A percentile compares a stretch with the other conserved stretches of the same genome.
phyloP scores from a whole-genome alignment of 2,329 filamentous ascomycete species.

The Tolypocladium inflatum region DNA sequence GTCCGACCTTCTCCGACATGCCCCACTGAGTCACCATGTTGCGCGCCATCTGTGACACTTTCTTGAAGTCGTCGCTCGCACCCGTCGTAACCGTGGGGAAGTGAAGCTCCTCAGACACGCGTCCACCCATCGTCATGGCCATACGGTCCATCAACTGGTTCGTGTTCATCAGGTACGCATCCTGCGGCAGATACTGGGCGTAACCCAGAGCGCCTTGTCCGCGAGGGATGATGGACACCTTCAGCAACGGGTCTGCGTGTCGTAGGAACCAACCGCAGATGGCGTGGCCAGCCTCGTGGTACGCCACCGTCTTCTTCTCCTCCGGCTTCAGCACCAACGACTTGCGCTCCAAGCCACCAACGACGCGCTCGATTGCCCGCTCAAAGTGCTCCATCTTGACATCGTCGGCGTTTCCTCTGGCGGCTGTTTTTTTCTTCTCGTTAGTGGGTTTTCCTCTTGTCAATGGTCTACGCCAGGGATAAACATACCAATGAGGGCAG shows the following conservation, averaged over 20 bases:
- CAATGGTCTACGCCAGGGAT: too few species aligned
- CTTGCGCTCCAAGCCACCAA: conserved; percentile 95
- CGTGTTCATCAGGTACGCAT: conserved; percentile 92
- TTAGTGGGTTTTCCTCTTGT: conserved; percentile 17
- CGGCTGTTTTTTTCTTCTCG: conserved; percentile 46
- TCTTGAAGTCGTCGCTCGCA: conserved; percentile 95
- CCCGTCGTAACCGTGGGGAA: conserved; percentile 95
- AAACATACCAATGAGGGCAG: conserved; percentile 79
- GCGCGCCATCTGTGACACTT: conserved; percentile 91
- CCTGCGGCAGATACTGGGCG: conserved; percentile 90
- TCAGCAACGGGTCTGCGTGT: conserved; percentile 92
- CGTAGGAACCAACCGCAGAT: conserved; percentile 98
- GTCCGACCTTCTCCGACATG: conserved; percentile 91
- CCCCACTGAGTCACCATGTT: conserved; percentile 99
- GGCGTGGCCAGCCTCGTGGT: conserved; percentile 96
- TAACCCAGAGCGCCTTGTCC: conserved; percentile 91
- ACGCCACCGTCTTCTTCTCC: conserved; percentile 93
- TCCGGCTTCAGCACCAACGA: conserved; percentile 85
- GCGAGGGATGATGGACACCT: conserved; percentile 96
- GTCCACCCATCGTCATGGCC: conserved; percentile 97
- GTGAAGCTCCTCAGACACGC: conserved; percentile 91
- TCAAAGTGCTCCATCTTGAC: conserved; percentile 91
- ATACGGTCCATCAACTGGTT: conserved; percentile 98
- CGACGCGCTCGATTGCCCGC: conserved; percentile 92
- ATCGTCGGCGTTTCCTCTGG: conserved; percentile 67